Base-by-base conservation (phyloP, 2,329 filamentous ascomycete genomes). In the Leptographium lundbergii region DNA sequence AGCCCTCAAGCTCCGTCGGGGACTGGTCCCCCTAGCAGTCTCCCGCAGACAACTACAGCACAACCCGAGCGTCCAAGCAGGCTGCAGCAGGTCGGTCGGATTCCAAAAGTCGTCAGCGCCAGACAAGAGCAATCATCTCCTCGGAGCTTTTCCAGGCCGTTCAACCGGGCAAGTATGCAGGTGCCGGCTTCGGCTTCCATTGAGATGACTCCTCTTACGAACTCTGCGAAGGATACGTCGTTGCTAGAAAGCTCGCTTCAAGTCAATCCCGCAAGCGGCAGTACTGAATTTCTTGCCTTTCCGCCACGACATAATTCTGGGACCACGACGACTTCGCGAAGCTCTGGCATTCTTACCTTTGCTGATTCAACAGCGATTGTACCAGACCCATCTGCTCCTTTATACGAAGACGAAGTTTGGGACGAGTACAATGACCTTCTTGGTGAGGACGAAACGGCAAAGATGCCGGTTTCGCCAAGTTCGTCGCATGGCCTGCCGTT, bases 341-440 rank as follows among this genome's bases (percentile, higher is more conserved):
- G 82, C 65, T 89, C 87, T 2, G 83, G 81, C 0, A 71, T 79
- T 17, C 74, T 78, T 56, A 83, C 80, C 59, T 84, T 80, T 63
- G 77, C 78, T 14, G 80, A 80, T 6, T 82, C 85, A 4, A 88
- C 84, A 19, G 85, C 88, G 7, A 73, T 89, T 2, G 75, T 88
- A 25, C 87, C 87, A 0, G 73, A 76, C 3, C 76, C 81, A 1
- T 77, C 76, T 52, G 82, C 84, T 4, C 85, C 82, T 0, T 78
- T 86, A 4, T 82, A 75, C 1, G 88, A 95, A 64, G 92, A 96
- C 66, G 92, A 96, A 68, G 81, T 96, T 1, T 97, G 92, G 92
- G 86, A 91, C 57, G 92, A 95, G 71, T 96, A 95, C 68, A 86
- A 97, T 64, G 92, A 96, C 66, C 75, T 96, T 14, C 81, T 96